These are phyloP conservation scores for Porodaedalea pini DNA, from an alignment of 1,284 basidiomycete genomes.

Conservation along the genomic window DNA sequence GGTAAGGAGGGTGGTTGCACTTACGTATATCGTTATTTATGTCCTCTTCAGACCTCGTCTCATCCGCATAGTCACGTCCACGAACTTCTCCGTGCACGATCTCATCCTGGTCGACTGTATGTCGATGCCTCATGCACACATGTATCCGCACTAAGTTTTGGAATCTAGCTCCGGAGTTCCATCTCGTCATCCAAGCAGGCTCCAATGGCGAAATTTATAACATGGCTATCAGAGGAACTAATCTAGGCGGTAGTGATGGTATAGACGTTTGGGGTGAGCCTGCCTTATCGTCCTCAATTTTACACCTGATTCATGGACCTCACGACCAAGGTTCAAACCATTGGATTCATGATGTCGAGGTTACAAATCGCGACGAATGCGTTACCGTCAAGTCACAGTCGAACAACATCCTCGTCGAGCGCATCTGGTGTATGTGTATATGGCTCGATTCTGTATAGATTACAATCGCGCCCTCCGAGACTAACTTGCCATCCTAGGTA, in stretches of 20 bases:
- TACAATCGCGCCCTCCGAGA: no score
- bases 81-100: conserved; percentile 36
- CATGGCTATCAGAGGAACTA: conserved; percentile 35
- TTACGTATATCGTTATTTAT: background rate
- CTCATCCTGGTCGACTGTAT: conserved; percentile 35
- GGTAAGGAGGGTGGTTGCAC: conserved; percentile 17
- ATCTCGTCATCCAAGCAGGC: conserved; percentile 33
- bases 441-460: no score
- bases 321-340: conserved; percentile 26
- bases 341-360: conserved; percentile 37
- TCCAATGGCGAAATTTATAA: conserved; percentile 37
- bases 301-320: background rate
- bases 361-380: conserved; percentile 38
- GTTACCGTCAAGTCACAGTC: conserved; percentile 37
- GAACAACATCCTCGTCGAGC: conserved; percentile 34
- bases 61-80: conserved; percentile 33
- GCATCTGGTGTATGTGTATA: conserved; percentile 39
- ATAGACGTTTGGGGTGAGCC: conserved; percentile 33
- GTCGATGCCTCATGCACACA: background rate
- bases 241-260: conserved; percentile 36
- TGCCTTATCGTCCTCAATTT: background rate
- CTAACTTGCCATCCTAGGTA: no score
- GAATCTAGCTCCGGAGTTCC: conserved; percentile 36
- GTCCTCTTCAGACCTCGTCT: conserved; percentile 30
- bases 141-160: background rate